A percentile compares a stretch with the other conserved stretches of the same genome.
Conservation (phyloP, 2,329 filamentous ascomycete genomes). For the Aspergillus clavatus region DNA sequence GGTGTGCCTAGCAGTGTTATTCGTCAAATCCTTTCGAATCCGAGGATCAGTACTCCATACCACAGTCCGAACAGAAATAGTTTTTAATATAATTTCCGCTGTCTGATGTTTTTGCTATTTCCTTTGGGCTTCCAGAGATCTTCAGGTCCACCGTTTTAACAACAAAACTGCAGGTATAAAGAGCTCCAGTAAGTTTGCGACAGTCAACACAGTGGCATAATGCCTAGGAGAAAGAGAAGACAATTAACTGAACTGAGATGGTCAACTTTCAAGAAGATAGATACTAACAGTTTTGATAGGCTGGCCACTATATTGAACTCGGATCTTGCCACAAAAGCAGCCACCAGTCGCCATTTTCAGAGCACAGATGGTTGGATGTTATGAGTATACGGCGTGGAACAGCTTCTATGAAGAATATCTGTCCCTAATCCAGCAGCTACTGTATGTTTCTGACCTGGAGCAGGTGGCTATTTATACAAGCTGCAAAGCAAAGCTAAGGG, state of each 20-base stretch:
- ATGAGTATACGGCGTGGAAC: no score
- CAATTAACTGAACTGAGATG: slow-evolving; percentile 3
- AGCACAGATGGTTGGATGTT: no score
- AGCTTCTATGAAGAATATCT: no score
- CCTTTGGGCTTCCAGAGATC: slow-evolving; percentile 31
- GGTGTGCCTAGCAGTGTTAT: slow-evolving; percentile 21
- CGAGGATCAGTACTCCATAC: slow-evolving; percentile 16
- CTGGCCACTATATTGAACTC: slow-evolving; percentile 29
- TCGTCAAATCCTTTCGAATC: slow-evolving; percentile 1
- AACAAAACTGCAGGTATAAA: slow-evolving; percentile 30
- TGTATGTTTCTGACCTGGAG: no score
- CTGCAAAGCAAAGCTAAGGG: no score
- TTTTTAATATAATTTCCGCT: slow-evolving; percentile 34
- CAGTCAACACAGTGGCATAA: slow-evolving; percentile 39
- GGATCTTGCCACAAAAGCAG: slow-evolving; percentile 36
- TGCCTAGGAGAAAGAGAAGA: slow-evolving; percentile 18
- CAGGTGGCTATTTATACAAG: no score
- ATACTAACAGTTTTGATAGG: slow-evolving; percentile 26
- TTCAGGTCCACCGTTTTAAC: slow-evolving; percentile 26
- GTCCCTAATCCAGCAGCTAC: no score
- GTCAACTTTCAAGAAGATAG: not conserved
- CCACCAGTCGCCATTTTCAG: slow-evolving; percentile 27
- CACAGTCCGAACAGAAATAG: slow-evolving; percentile 37
- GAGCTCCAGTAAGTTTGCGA: slow-evolving; percentile 33
- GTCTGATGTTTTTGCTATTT: slow-evolving; percentile 31